Evolutionary conservation across 73 alveolate species (phyloP).

Genomic region (Effrenium voratum): DNA sequence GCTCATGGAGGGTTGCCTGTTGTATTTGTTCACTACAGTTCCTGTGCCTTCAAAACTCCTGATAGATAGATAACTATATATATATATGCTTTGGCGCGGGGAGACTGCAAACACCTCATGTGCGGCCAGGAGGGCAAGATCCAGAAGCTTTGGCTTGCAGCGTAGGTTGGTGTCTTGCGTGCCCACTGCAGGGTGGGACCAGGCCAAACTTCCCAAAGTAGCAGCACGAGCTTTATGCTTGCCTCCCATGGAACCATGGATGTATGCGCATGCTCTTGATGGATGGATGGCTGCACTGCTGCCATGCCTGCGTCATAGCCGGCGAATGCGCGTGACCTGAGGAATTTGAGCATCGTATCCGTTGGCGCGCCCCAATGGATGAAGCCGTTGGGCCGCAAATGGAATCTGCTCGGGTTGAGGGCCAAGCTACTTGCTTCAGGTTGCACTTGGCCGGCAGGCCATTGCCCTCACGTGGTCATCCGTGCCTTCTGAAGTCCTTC

Average conservation of each 20-base stretch:
- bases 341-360: slow-evolving; percentile 81
- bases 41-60: not conserved
- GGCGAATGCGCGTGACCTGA: not conserved
- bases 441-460: too few species aligned
- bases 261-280: not conserved
- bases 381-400: slow-evolving; percentile 39
- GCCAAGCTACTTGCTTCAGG: too few species aligned
- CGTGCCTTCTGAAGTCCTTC: too few species aligned
- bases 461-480: too few species aligned
- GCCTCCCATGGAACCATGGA: not conserved
- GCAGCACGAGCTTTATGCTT: not conserved
- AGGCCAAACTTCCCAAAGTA: not conserved
- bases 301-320: too few species aligned
- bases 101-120: too few species aligned
- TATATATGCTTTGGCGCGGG: not conserved
- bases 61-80: not conserved
- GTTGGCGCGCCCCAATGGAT: slow-evolving; percentile 72
- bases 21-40: not conserved
- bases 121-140: slow-evolving; percentile 49
- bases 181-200: not conserved
- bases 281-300: too few species aligned
- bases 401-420: not conserved
- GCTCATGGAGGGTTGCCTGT: too few species aligned
- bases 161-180: not conserved
- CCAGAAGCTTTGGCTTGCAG: not conserved